These are phyloP conservation scores for Helianthus annuus DNA, from an alignment of 129 eudicot species.

Conservation along the genomic window DNA sequence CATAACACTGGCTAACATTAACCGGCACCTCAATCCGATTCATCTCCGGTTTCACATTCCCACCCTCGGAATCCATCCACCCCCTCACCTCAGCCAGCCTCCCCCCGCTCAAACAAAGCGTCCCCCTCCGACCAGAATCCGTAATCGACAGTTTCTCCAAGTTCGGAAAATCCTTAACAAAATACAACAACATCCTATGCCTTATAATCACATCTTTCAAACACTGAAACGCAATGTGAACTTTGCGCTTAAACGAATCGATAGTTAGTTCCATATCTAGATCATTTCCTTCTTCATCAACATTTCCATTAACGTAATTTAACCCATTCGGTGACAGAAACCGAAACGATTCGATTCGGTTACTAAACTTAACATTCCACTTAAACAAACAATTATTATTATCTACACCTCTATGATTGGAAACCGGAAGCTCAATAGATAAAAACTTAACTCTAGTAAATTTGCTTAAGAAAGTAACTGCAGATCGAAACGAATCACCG, in stretches of 20 bases:
- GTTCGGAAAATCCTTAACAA: constrained; percentile 28
- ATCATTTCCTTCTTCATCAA: neutral
- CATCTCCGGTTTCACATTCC: constrained; percentile 16
- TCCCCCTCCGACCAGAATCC: constrained; percentile 41
- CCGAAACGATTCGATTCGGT: constrained; percentile 27
- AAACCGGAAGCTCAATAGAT: constrained; percentile 25
- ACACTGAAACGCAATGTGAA: constrained; percentile 34
- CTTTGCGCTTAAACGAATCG: constrained; percentile 23
- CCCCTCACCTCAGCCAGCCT: constrained; percentile 32
- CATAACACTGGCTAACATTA: constrained; percentile 28
- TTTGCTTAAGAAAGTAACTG: constrained; percentile 30
- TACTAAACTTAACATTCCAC: constrained; percentile 39
- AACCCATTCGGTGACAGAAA: constrained; percentile 21
- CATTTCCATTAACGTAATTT: neutral
- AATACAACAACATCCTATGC: constrained; percentile 36
- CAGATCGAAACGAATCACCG: constrained; percentile 35
- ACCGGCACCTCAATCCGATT: constrained; percentile 36
- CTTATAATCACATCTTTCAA: constrained; percentile 36
- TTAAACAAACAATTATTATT: constrained; percentile 10
- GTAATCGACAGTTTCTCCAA: constrained; percentile 23
- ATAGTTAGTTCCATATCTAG: neutral
- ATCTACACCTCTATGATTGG: constrained; percentile 30
- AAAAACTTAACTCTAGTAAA: constrained; percentile 32
- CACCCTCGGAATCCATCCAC: constrained; percentile 15
- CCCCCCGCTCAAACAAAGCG: constrained; percentile 27